Evolutionary conservation across 345 rosid genomes (phyloP).

Genomic region (Reutealis trisperma): DNA sequence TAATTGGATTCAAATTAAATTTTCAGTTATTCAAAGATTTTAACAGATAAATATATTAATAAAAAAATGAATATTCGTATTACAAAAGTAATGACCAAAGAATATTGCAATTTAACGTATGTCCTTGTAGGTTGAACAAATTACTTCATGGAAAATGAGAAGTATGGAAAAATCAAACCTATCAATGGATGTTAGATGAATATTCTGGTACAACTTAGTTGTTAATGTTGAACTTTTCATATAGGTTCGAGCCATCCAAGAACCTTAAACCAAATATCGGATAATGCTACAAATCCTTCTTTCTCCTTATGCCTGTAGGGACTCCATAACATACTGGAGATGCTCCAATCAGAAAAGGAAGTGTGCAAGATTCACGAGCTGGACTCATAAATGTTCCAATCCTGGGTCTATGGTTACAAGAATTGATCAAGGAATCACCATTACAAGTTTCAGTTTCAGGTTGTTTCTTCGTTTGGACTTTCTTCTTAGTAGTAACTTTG

Average conservation of each 20-base stretch:
- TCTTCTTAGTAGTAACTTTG: conserved; percentile 48
- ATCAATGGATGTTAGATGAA: not conserved
- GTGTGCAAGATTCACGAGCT: conserved; percentile 74
- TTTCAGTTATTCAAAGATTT: too few relatives aligned
- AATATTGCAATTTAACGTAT: not conserved
- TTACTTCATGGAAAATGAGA: not conserved
- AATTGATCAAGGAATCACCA: conserved; percentile 19
- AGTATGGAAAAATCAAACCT: not conserved
- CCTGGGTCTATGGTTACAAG: conserved; percentile 54
- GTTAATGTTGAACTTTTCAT: not conserved
- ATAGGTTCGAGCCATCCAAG: not conserved
- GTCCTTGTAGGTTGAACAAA: not conserved
- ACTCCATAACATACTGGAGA: conserved; percentile 94
- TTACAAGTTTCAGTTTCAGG: conserved; percentile 30
- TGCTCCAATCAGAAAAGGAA: conserved; percentile 83
- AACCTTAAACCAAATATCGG: not conserved
- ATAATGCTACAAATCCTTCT: conserved; percentile 34
- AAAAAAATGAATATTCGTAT: not conserved
- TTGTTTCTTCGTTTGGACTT: conserved; percentile 36
- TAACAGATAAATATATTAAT: too few relatives aligned
- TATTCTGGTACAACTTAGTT: not conserved
- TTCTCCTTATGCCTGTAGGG: conserved; percentile 74
- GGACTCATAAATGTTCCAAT: conserved; percentile 73
- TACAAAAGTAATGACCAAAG: not conserved
- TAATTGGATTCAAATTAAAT: too few relatives aligned